Conservation (phyloP, 371 early-diverging fungal species). For the Capillidium heterosporum region DNA sequence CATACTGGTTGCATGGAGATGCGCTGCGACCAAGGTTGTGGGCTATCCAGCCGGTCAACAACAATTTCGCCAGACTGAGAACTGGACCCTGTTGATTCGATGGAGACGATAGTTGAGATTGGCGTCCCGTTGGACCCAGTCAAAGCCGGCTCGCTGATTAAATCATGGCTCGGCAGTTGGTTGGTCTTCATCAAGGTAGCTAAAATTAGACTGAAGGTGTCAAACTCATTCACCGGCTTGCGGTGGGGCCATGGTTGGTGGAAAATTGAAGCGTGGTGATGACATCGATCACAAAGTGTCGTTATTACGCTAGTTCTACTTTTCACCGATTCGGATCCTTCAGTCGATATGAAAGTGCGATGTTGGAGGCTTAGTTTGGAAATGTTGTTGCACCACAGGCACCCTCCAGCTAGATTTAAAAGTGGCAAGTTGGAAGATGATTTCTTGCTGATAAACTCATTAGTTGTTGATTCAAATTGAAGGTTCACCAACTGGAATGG, state of each 20-base stretch:
- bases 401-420: background rate
- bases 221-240: background rate
- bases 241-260: conserved; percentile 2
- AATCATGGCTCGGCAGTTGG: too few species aligned
- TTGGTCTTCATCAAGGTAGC: too few species aligned
- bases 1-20: background rate
- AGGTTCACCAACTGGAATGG: too few species aligned
- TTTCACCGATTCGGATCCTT: conserved; percentile 3
- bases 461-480: background rate
- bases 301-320: conserved; percentile 12
- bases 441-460: too few species aligned
- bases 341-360: background rate
- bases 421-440: background rate
- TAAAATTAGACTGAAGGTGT: background rate
- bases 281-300: conserved; percentile 10
- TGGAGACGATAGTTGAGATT: background rate
- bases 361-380: background rate
- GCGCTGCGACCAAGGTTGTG: background rate
- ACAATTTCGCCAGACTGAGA: too few species aligned
- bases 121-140: background rate
- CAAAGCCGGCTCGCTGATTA: background rate
- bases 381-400: background rate
- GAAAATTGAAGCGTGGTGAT: background rate
- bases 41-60: too few species aligned
- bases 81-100: too few species aligned